These are phyloP conservation scores for Porcisia hertigi DNA, from an alignment of 208 protist genomes.

Conservation along the genomic window DNA sequence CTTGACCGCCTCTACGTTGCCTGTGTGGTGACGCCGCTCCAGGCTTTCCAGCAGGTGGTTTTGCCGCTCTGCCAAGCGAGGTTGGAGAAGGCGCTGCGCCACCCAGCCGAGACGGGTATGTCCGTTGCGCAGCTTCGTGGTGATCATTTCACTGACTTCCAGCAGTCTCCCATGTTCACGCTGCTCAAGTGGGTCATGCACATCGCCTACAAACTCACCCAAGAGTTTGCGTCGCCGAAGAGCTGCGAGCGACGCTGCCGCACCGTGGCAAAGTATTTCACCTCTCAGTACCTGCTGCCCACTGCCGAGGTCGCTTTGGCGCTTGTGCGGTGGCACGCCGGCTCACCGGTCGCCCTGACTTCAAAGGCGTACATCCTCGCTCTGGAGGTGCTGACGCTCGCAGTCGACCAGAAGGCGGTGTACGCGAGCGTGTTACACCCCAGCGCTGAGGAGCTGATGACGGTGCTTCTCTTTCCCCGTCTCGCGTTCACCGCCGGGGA, in stretches of 20 bases:
- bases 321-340: constrained; percentile 78
- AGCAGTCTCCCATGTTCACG: constrained; percentile 59
- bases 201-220: constrained; percentile 53
- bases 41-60: constrained; percentile 36
- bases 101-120: constrained; percentile 29
- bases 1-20: constrained; percentile 56
- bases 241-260: constrained; percentile 61
- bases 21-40: constrained; percentile 43
- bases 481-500: constrained; percentile 86
- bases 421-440: constrained; percentile 63
- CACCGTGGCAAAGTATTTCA: constrained; percentile 58
- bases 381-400: constrained; percentile 67
- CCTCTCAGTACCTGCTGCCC: constrained; percentile 32
- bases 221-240: constrained; percentile 67
- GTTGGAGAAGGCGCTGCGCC: constrained; percentile 30
- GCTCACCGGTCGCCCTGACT: constrained; percentile 48
- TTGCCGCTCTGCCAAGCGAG: constrained; percentile 49
- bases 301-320: constrained; percentile 54
- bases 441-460: constrained; percentile 74
- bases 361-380: constrained; percentile 87
- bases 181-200: constrained; percentile 65
- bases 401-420: constrained; percentile 37
- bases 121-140: constrained; percentile 37
- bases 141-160: constrained; percentile 64
- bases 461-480: constrained; percentile 84